These are phyloP conservation scores for Massariosphaeria phaeospora DNA, from an alignment of 495 filamentous ascomycete genomes.

Conservation along the genomic window DNA sequence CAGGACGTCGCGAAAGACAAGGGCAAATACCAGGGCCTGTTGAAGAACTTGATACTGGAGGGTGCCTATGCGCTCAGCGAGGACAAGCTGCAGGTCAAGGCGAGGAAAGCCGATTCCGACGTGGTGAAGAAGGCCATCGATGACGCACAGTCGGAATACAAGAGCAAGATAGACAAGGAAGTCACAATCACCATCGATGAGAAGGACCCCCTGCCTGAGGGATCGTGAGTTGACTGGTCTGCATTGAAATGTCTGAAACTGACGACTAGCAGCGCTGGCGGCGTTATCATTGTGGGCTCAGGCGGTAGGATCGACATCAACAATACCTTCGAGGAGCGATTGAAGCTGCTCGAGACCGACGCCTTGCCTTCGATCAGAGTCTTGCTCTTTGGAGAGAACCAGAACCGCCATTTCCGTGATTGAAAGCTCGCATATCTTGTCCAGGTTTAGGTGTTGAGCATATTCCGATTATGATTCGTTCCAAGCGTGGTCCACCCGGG, in stretches of 20 bases:
- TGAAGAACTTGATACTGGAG: constrained; percentile 81
- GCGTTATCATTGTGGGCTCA: constrained; percentile 71
- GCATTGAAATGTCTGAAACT: not conserved
- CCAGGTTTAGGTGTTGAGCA: not conserved
- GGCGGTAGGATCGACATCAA: constrained; percentile 96
- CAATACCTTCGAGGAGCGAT: constrained; percentile 92
- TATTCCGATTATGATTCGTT: too few species aligned
- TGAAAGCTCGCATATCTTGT: constrained; percentile 45
- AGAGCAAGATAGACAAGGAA: constrained; percentile 61
- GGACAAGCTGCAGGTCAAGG: constrained; percentile 63
- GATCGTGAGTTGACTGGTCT: constrained; percentile 59
- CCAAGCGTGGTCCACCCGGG: too few species aligned
- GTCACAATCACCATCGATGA: constrained; percentile 70
- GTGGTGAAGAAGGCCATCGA: constrained; percentile 68
- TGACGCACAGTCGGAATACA: constrained; percentile 72
- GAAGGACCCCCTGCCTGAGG: constrained; percentile 71
- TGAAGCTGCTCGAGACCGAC: constrained; percentile 76
- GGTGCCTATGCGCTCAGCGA: constrained; percentile 84
- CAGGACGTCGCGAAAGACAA: constrained; percentile 58
- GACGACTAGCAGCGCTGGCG: constrained; percentile 61
- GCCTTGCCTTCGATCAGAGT: constrained; percentile 80
- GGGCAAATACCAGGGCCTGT: constrained; percentile 63
- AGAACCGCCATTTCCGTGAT: constrained; percentile 89
- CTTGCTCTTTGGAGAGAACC: constrained; percentile 84
- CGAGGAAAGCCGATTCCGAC: constrained; percentile 73